phyloP scores from a whole-genome alignment of 345 rosid species.

The Citrus australasica region DNA sequence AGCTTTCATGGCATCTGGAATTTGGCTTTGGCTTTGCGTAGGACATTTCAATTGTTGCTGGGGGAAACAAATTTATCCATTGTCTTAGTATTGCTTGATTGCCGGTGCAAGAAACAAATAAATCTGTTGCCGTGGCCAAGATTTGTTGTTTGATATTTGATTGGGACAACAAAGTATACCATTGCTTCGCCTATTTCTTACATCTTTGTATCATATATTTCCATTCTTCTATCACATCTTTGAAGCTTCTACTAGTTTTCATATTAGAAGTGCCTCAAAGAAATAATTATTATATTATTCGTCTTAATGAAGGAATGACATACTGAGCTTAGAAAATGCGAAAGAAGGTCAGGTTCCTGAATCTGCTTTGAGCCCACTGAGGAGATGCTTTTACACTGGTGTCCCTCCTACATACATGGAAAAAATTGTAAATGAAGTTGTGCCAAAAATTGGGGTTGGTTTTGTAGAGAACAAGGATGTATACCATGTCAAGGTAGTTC shows the following conservation, averaged over 20 bases:
- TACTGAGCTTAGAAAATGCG: background rate
- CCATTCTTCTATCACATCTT: background rate
- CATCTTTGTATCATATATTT: background rate
- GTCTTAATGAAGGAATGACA: conserved; percentile 7
- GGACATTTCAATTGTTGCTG: background rate
- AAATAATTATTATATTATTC: background rate
- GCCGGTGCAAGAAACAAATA: background rate
- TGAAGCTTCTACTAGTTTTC: background rate
- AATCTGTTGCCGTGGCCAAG: background rate
- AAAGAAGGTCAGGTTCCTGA: background rate
- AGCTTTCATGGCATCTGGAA: background rate
- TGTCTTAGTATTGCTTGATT: background rate
- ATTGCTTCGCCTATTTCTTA: background rate
- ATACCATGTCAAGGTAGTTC: conserved; percentile 14
- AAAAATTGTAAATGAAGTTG: background rate
- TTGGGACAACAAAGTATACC: background rate
- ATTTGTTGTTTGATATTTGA: background rate
- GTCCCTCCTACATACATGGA: conserved; percentile 16
- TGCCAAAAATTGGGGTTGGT: conserved; percentile 4
- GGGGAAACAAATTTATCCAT: background rate
- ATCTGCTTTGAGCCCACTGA: conserved; percentile 11
- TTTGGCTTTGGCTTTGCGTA: background rate
- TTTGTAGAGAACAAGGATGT: conserved; percentile 2
- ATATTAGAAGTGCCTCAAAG: background rate
- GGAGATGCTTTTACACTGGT: conserved; percentile 10